Percentiles rank a stretch among this genome's conserved stretches.
These are phyloP conservation scores for Celoporthe dispersa DNA, from an alignment of 2,329 filamentous ascomycete genomes.

Conservation along the genomic window DNA sequence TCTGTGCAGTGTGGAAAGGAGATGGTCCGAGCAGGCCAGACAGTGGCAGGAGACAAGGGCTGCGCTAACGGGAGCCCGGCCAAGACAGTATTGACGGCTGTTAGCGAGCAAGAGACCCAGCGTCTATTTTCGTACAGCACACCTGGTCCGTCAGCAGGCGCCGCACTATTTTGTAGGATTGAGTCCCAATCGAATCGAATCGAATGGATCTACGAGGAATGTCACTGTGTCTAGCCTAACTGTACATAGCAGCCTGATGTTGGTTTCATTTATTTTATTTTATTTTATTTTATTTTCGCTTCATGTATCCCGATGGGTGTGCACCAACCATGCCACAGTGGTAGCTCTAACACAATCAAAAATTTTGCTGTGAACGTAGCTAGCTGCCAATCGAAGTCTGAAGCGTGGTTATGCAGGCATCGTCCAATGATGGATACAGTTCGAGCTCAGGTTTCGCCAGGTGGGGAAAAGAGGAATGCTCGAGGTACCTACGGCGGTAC, in stretches of 20 bases:
- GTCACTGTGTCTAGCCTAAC: not conserved
- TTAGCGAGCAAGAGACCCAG: not conserved
- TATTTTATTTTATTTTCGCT: not conserved
- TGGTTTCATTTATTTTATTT: not conserved
- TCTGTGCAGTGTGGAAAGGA: not conserved
- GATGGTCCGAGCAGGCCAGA: not conserved
- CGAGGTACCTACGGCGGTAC: not conserved
- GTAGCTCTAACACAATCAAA: not conserved
- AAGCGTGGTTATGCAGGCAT: constrained; percentile 11
- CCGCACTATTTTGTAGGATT: constrained; percentile 9
- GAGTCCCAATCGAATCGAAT: constrained; percentile 9
- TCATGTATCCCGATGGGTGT: not conserved
- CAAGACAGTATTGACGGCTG: not conserved
- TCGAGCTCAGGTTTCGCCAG: not conserved
- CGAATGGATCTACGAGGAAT: constrained; percentile 1
- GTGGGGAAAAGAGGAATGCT: constrained; percentile 11
- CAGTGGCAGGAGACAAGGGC: not conserved
- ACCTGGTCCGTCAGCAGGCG: not conserved
- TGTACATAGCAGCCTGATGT: not conserved
- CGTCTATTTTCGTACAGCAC: constrained; percentile 6
- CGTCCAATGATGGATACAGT: constrained; percentile 8
- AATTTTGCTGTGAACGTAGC: not conserved
- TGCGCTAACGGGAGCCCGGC: not conserved
- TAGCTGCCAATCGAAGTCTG: constrained; percentile 9
- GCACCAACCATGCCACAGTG: not conserved